Evolutionary conservation across 2,329 filamentous ascomycete species (phyloP), one percentile per base, ranked within the genome.

Genomic region (Bimuria novae-zelandiae): DNA sequence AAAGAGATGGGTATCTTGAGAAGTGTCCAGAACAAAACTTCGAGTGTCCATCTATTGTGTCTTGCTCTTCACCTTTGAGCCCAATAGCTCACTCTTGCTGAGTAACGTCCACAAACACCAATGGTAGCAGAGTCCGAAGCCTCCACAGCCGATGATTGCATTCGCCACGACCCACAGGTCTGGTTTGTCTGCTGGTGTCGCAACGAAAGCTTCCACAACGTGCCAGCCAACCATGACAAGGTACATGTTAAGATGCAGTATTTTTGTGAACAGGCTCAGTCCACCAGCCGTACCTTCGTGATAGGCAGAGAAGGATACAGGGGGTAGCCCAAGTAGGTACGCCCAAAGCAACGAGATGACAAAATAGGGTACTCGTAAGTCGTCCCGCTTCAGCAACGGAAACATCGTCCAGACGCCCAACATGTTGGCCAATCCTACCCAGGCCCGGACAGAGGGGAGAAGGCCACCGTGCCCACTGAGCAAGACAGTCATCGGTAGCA

Each of bases 141-240:
- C 94, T 3, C 84, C 87, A 19, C 90, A 90, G 7, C 94, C 94
- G 19, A 97, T 76, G 16, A 91, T 85, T 7, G 94, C 92, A 67
- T 99, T 99, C 11, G 86, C 82, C 2, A 99, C 92, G 3, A 95
- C 87, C 93, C 93, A 99, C 1, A 99, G 77, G 76, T 99, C 94
- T 0, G 94, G 94, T 75, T 96, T 97, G 52, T 82, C 80, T 0
- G 77, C 63, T 4, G 93, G 92, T 12, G 92, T 86, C 8, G 73
- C 56, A 1, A 92, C 75, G 55, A 86, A 85, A 1, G 82, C 82
- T 62, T 96, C 90, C 0, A 85, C 77, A 11, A 90, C 73, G 72
- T 99, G 94, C 91, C 94, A 97, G 12, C 74, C 80, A 12, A 85
- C 78, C 87, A 97, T 96, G 27, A 79, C 80, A 3, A 85, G 59